These are phyloP conservation scores for Flaveria sonorensis DNA, from an alignment of 129 eudicot genomes.

Conservation along the genomic window DNA sequence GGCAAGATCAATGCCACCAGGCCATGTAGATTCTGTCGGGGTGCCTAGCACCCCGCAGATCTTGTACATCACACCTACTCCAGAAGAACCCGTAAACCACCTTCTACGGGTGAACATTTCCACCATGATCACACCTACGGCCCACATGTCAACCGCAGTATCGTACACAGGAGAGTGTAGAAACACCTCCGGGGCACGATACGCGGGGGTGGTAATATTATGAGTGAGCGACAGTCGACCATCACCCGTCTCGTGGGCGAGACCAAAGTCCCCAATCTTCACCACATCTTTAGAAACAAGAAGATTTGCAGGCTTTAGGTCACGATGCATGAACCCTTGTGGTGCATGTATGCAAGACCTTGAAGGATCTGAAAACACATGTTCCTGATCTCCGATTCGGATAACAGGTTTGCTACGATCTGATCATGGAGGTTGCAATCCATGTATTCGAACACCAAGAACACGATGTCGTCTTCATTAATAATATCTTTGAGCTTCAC, in stretches of 20 bases:
- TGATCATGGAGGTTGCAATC: neutral
- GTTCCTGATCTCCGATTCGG: neutral
- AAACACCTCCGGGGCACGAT: conserved; percentile 23
- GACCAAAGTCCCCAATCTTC: conserved; percentile 22
- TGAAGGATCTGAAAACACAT: conserved; percentile 13
- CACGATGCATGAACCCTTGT: neutral
- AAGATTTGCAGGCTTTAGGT: conserved; percentile 1
- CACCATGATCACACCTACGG: conserved; percentile 23
- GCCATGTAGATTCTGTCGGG: conserved; percentile 8
- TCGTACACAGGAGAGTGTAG: neutral
- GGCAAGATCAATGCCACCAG: conserved; percentile 1
- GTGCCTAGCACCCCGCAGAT: conserved; percentile 23
- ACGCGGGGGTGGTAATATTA: neutral
- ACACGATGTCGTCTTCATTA: neutral
- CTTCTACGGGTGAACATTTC: conserved; percentile 18
- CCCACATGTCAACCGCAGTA: conserved; percentile 31
- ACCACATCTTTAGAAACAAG: conserved; percentile 3
- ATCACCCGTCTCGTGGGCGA: neutral
- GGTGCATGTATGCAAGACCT: conserved; percentile 19
- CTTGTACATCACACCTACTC: neutral
- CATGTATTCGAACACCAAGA: conserved; percentile 17
- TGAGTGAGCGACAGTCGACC: neutral
- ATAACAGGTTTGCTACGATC: neutral
- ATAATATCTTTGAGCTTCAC: conserved; percentile 13
- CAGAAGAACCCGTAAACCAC: conserved; percentile 16